These are phyloP conservation scores for Borealophlyctis nickersoniae DNA, from an alignment of 192 early-diverging fungal genomes.

Conservation along the genomic window DNA sequence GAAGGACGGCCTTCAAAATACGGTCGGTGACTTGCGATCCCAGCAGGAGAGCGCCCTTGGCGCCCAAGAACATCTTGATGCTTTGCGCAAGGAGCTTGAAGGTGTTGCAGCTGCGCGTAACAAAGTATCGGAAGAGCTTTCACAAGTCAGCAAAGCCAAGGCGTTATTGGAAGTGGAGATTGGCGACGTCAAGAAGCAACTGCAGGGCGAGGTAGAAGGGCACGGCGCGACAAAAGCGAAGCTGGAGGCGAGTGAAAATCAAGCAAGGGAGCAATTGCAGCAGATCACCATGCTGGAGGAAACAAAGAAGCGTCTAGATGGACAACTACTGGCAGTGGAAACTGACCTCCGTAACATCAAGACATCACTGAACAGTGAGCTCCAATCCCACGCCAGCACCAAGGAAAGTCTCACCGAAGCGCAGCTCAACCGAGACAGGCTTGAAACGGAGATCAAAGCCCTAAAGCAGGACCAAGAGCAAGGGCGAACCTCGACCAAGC, in stretches of 20 bases:
- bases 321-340: conserved; percentile 3
- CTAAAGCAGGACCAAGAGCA: conserved; percentile 3
- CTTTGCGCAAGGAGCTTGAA: conserved; percentile 19
- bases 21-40: conserved; percentile 10
- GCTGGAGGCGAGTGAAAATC: conserved; percentile 1
- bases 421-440: neutral
- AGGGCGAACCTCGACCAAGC: neutral
- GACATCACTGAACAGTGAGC: neutral
- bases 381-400: neutral
- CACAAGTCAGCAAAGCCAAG: conserved; percentile 18
- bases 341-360: neutral
- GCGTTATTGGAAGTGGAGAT: conserved; percentile 35
- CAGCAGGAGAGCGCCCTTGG: neutral
- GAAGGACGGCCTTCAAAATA: conserved; percentile 10
- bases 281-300: conserved; percentile 9
- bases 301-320: conserved; percentile 6
- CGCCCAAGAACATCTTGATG: conserved; percentile 7
- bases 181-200: conserved; percentile 14
- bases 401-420: neutral
- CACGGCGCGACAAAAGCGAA: conserved; percentile 15
- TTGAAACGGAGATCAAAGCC: neutral
- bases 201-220: conserved; percentile 18
- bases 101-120: neutral
- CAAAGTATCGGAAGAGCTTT: conserved; percentile 14
- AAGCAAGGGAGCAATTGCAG: neutral